Conservation (phyloP, 768 basidiomycete genomes). For the Agrocybe pediades region DNA sequence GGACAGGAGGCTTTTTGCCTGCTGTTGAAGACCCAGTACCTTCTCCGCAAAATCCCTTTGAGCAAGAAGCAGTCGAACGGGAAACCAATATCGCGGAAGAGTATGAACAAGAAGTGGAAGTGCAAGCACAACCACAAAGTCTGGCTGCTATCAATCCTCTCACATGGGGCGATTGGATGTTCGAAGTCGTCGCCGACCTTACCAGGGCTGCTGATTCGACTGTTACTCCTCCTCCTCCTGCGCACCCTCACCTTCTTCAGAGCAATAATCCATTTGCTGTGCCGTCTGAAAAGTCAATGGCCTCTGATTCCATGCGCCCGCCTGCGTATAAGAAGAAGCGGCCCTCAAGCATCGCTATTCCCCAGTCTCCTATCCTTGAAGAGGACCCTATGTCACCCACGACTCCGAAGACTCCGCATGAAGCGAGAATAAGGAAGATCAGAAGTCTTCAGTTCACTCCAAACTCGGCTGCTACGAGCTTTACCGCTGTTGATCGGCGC, state of each 20-base stretch:
- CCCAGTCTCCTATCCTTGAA: not conserved
- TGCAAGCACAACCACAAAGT: constrained; percentile 26
- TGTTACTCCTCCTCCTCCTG: not conserved
- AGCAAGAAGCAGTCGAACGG: constrained; percentile 31
- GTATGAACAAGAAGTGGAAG: constrained; percentile 44
- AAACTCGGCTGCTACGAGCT: constrained; percentile 2
- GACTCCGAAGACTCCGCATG: not conserved
- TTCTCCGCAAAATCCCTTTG: not conserved
- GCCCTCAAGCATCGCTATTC: constrained; percentile 23
- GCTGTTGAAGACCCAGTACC: constrained; percentile 2
- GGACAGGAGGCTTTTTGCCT: constrained; percentile 53
- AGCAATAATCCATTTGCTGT: constrained; percentile 30
- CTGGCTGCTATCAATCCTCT: constrained; percentile 45
- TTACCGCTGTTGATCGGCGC: not conserved
- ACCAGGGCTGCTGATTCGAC: constrained; percentile 31
- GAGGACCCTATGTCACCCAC: too few relatives aligned
- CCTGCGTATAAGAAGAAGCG: constrained; percentile 8
- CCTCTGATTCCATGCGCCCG: not conserved
- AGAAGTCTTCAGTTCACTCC: constrained; percentile 7
- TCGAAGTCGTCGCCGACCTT: constrained; percentile 73
- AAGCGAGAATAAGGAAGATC: not conserved
- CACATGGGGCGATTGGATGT: constrained; percentile 80
- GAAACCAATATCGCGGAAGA: constrained; percentile 46
- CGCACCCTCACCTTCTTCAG: constrained; percentile 13
- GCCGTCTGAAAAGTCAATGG: too few relatives aligned